These are phyloP conservation scores for Quercus alba DNA, from an alignment of 306 rosid genomes.

Conservation along the genomic window DNA sequence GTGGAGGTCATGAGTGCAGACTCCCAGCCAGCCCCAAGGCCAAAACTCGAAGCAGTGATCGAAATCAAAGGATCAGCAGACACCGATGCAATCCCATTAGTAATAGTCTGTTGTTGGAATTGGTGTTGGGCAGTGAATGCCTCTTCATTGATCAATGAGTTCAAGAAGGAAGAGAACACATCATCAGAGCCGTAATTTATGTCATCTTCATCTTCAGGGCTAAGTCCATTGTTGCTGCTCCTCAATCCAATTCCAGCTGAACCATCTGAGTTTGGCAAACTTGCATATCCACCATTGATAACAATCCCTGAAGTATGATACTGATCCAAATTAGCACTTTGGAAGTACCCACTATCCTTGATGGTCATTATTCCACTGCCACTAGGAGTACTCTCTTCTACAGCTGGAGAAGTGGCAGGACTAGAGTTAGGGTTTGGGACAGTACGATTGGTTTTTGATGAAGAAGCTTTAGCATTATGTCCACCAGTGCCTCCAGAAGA, in stretches of 20 bases:
- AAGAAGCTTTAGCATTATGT: neutral
- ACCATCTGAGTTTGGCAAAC: slow-evolving; percentile 9
- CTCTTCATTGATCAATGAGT: slow-evolving; percentile 73
- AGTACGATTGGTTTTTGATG: neutral
- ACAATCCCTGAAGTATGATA: neutral
- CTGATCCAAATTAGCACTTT: neutral
- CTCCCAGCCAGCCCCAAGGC: slow-evolving; percentile 35
- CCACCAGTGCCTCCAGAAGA: neutral
- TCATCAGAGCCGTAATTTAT: slow-evolving; percentile 51
- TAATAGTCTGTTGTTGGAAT: slow-evolving; percentile 24
- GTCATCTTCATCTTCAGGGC: slow-evolving; percentile 28
- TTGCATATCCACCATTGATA: slow-evolving; percentile 8
- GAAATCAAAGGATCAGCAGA: slow-evolving; percentile 25
- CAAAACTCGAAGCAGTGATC: slow-evolving; percentile 2
- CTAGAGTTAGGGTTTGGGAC: slow-evolving; percentile 6
- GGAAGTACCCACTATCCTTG: neutral
- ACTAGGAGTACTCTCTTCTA: neutral
- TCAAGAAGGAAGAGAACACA: slow-evolving; percentile 66
- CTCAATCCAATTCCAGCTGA: slow-evolving; percentile 20
- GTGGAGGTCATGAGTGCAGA: slow-evolving; percentile 35
- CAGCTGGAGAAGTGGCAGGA: neutral
- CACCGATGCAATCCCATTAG: neutral
- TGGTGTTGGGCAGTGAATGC: slow-evolving; percentile 39
- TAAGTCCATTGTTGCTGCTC: neutral
- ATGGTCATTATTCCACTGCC: neutral